phyloP scores from a whole-genome alignment of 2,329 filamentous ascomycete species.

The Penicillium glabrum region DNA sequence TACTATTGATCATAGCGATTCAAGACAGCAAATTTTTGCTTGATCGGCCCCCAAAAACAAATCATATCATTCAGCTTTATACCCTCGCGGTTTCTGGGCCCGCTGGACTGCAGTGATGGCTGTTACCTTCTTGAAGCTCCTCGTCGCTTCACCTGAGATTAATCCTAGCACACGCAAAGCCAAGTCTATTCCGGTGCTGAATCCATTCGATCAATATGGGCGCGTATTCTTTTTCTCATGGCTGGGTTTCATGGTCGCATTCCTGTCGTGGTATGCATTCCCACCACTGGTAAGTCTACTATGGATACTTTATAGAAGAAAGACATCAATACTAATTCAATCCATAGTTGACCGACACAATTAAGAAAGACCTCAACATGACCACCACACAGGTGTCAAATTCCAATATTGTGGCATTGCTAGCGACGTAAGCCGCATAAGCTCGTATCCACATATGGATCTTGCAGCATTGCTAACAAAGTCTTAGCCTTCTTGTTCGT shows the following conservation, averaged over 20 bases:
- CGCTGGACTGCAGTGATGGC: constrained; percentile 11
- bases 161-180: constrained; percentile 86
- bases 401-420: constrained; percentile 83
- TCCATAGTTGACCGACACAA: constrained; percentile 66
- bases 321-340: constrained; percentile 8
- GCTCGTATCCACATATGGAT: background rate
- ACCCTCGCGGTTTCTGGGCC: background rate
- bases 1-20: background rate
- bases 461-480: background rate
- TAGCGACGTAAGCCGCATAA: constrained; percentile 57
- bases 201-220: constrained; percentile 76
- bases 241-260: constrained; percentile 82
- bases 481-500: constrained; percentile 66
- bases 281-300: constrained; percentile 67
- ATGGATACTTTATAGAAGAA: too few relatives aligned
- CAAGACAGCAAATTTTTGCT: background rate
- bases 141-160: constrained; percentile 62
- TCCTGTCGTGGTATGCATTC: constrained; percentile 90
- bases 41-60: background rate
- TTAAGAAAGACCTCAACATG: constrained; percentile 75
- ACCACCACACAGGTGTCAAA: constrained; percentile 73
- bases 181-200: constrained; percentile 73
- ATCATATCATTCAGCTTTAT: background rate
- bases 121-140: constrained; percentile 25
- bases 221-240: constrained; percentile 89